These are phyloP conservation scores for Striga asiatica DNA, from an alignment of 257 asterid genomes.

Conservation along the genomic window DNA sequence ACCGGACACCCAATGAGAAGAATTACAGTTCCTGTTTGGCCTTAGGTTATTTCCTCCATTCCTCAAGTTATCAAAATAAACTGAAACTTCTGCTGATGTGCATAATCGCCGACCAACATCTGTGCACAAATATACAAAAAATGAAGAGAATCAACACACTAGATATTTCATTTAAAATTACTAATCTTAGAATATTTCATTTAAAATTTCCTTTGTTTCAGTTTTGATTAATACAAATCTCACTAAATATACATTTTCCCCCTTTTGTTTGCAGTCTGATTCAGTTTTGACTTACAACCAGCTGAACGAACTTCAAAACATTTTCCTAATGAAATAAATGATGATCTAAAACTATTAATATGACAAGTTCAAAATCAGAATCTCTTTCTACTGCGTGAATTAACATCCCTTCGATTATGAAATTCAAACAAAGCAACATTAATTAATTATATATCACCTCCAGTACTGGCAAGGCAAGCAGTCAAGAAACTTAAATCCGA, in stretches of 20 bases:
- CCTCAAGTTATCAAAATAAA: slow-evolving; percentile 43
- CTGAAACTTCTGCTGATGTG: slow-evolving; percentile 60
- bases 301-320: too few relatives aligned
- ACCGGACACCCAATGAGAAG: slow-evolving; percentile 57
- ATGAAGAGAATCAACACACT: background rate
- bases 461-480: slow-evolving; percentile 44
- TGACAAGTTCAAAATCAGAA: slow-evolving; percentile 1
- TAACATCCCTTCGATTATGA: slow-evolving; percentile 9
- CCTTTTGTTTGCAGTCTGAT: too few relatives aligned
- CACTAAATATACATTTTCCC: too few relatives aligned
- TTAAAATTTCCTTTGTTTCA: too few relatives aligned
- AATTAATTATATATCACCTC: slow-evolving; percentile 26
- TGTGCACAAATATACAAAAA: slow-evolving; percentile 3
- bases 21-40: slow-evolving; percentile 67
- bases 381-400: background rate
- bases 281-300: too few relatives aligned
- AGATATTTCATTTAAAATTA: background rate
- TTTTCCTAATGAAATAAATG: background rate
- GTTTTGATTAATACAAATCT: too few relatives aligned
- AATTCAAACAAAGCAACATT: background rate
- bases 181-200: background rate
- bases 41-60: slow-evolving; percentile 27
- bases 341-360: background rate
- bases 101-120: slow-evolving; percentile 57
- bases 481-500: slow-evolving; percentile 49